phyloP scores from a whole-genome alignment of 2,329 filamentous ascomycete genomes.

The Diaporthe sp. region DNA sequence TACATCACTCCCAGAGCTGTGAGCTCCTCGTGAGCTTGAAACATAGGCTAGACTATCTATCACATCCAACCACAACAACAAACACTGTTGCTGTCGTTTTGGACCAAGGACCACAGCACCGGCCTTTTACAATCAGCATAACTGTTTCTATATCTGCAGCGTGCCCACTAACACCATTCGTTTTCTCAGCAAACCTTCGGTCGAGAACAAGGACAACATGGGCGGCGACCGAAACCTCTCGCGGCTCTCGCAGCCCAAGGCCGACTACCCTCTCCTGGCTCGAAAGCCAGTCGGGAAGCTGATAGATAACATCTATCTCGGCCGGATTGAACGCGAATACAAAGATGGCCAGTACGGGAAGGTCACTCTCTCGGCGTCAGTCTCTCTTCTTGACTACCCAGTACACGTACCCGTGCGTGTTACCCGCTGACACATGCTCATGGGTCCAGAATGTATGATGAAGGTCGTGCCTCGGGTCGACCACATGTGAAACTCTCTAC shows the following conservation, averaged over 20 bases:
- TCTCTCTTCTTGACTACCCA: conserved; percentile 42
- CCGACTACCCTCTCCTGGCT: conserved; percentile 67
- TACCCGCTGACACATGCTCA: neutral
- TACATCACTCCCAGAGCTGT: conserved; percentile 10
- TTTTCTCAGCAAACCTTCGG: conserved; percentile 21
- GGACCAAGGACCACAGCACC: neutral
- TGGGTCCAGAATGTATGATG: conserved; percentile 75
- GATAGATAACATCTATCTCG: conserved; percentile 87
- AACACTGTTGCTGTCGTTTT: neutral
- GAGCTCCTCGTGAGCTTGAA: conserved; percentile 13
- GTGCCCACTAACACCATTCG: conserved; percentile 31
- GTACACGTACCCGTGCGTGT: conserved; percentile 37
- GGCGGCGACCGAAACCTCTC: conserved; percentile 60
- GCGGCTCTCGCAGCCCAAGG: conserved; percentile 58
- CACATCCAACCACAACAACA: neutral
- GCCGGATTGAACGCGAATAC: conserved; percentile 87
- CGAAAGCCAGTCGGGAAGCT: conserved; percentile 77
- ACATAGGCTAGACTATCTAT: neutral
- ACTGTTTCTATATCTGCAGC: neutral
- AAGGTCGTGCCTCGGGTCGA: conserved; percentile 75
- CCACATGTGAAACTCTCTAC: conserved; percentile 87
- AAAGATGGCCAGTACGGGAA: conserved; percentile 82
- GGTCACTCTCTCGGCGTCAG: conserved; percentile 71
- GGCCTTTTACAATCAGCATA: neutral
- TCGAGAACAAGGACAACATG: conserved; percentile 56